Base-by-base conservation (phyloP, 2,329 filamentous ascomycete species). In the Ophiostoma quercus region DNA sequence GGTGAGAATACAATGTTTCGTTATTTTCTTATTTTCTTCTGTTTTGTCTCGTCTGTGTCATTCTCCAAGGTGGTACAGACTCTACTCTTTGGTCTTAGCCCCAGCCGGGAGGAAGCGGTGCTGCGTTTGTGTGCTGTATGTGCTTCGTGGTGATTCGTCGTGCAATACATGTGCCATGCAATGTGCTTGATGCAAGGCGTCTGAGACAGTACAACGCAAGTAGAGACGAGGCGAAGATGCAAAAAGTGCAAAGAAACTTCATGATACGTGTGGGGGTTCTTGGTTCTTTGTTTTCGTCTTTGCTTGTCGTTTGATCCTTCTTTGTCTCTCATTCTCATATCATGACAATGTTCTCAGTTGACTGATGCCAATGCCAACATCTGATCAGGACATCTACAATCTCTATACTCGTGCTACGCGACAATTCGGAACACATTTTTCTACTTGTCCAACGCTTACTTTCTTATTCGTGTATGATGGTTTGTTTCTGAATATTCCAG, bases 371-470 rank as follows among this genome's bases (percentile, higher is more conserved):
- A n/a, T 16, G 19, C 19, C 16, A 47, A 0, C 47, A 54, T 29
- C 25, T 29, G 25, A 29, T 29, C 25, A 7, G 3, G 12, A 43
- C 41, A 34, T 43, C 12, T 8, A 47, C 19, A 47, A 43, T 16
- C 41, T 43, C 6, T 47, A 57, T 57, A 57, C 51, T 57, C 51
- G 51, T 57, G 51, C 22, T 57, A 25, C 51, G n/a, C 22, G n/a
- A 57, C 9, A 29, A 57, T 57, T 57, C 51, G 51, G 51, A 57
- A 57, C 22, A n/a, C 11, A 12, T 57, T 57, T 57, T 57, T 57
- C 51, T 57, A 57, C 51, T 57, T 57, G n/a, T 25, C 39, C 51
- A 12, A 57, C 51, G 22, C 51, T 57, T 25, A 57, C 9, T 57
- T 22, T 57, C n/a, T 57, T 57, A 25, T 57, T 22, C n/a, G 51